These are phyloP conservation scores for Capronia americana DNA, from an alignment of 2,329 filamentous ascomycete species.

Conservation along the genomic window DNA sequence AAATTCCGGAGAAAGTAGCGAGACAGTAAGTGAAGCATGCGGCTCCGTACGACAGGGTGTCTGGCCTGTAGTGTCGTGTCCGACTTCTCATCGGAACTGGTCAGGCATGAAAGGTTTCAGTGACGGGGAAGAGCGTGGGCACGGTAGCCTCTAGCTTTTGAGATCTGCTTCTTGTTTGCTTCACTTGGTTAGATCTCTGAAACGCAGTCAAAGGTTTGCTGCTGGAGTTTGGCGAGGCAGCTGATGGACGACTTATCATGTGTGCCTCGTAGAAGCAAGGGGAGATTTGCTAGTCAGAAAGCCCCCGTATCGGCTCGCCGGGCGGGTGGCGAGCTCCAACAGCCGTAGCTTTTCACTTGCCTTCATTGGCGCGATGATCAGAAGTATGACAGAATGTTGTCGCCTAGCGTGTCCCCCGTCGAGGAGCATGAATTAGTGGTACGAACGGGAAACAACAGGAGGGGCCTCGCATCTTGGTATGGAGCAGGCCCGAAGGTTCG, in stretches of 20 bases:
- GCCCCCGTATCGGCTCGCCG: background rate
- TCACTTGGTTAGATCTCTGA: background rate
- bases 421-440: background rate
- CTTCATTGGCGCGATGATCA: background rate
- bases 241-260: background rate
- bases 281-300: background rate
- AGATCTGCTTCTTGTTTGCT: background rate
- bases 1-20: background rate
- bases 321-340: background rate
- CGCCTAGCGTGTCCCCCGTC: background rate
- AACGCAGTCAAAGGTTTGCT: too few species aligned
- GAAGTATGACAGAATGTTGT: background rate
- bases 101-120: background rate
- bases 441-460: background rate
- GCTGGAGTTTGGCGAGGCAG: too few species aligned
- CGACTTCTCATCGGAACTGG: background rate
- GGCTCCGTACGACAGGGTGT: background rate
- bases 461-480: background rate
- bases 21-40: background rate
- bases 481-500: background rate
- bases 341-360: background rate
- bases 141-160: background rate
- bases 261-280: background rate
- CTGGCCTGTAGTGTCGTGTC: background rate
- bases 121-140: background rate